Evolutionary conservation across 768 basidiomycete species (phyloP).

Genomic region (Russula dissimulans): DNA sequence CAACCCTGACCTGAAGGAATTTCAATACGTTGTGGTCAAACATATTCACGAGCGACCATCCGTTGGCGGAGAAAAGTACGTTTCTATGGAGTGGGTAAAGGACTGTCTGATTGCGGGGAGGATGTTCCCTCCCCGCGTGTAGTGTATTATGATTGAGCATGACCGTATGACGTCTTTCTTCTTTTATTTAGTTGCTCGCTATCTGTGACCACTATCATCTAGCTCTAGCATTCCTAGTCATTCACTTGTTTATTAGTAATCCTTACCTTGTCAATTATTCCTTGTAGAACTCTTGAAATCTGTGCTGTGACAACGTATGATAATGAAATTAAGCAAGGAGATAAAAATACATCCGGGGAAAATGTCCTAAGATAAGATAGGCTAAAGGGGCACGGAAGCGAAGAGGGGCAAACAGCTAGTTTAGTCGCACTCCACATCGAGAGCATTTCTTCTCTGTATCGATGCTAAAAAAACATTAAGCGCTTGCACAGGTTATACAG

Average conservation of each 20-base stretch:
- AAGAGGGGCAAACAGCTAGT: not conserved
- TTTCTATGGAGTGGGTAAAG: constrained; percentile 67
- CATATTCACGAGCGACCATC: constrained; percentile 29
- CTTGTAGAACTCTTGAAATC: not conserved
- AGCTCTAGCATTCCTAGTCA: not conserved
- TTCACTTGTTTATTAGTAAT: constrained; percentile 3
- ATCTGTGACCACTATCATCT: not conserved
- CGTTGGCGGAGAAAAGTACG: constrained; percentile 29
- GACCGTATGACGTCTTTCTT: not conserved
- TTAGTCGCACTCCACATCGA: constrained; percentile 23
- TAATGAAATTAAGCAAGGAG: not conserved
- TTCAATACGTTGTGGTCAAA: constrained; percentile 57
- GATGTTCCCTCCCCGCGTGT: constrained; percentile 28
- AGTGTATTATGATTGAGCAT: not conserved
- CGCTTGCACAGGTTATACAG: not conserved
- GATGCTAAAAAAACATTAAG: constrained; percentile 9
- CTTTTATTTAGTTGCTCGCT: not conserved
- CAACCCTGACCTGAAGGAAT: constrained; percentile 28
- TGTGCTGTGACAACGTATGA: too few species aligned
- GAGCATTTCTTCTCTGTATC: constrained; percentile 24
- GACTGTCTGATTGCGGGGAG: constrained; percentile 62
- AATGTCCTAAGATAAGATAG: not conserved
- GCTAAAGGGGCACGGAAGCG: not conserved
- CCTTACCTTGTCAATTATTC: not conserved
- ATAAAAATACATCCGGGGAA: constrained; percentile 1